Conservation (phyloP, 352 stramenopile genomes). For the Pythium aristosporum region DNA sequence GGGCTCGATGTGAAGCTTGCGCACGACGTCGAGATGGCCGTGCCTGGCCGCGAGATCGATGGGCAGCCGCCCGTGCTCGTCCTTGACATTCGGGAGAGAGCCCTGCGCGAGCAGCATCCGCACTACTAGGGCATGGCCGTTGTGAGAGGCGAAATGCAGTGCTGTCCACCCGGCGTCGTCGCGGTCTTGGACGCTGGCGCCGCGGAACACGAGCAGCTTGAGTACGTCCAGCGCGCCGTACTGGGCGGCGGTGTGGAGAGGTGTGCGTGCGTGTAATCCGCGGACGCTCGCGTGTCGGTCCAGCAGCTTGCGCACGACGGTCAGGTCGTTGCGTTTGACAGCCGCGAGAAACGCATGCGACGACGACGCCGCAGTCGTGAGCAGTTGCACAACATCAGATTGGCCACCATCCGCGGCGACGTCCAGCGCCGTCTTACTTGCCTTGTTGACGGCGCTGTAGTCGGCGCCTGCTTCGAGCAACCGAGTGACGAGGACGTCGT, state of each 20-base stretch:
- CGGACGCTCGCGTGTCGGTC: neutral
- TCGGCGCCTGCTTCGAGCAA: too few species aligned
- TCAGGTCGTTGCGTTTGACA: neutral
- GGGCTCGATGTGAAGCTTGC: neutral
- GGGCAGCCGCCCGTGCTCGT: neutral
- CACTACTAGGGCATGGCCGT: neutral
- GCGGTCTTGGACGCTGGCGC: neutral
- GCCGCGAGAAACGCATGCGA: neutral
- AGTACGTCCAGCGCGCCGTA: neutral
- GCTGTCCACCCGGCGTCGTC: neutral
- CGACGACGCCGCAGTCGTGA: too few species aligned
- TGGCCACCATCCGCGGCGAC: too few species aligned
- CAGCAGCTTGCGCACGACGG: neutral
- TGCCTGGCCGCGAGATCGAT: neutral
- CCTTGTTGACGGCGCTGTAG: too few species aligned
- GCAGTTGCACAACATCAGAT: too few species aligned
- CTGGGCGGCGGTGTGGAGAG: neutral
- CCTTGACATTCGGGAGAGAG: neutral
- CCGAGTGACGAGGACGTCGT: too few species aligned
- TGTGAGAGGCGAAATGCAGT: neutral
- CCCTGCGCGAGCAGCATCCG: neutral
- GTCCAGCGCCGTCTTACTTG: too few species aligned
- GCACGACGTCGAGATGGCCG: conserved; percentile 1
- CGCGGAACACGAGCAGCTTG: neutral
- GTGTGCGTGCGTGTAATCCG: neutral